A percentile compares a stretch with the other conserved stretches of the same genome.
Evolutionary conservation across 1,284 basidiomycete genomes (phyloP).

Genomic region (Paramarasmius palmivorus): DNA sequence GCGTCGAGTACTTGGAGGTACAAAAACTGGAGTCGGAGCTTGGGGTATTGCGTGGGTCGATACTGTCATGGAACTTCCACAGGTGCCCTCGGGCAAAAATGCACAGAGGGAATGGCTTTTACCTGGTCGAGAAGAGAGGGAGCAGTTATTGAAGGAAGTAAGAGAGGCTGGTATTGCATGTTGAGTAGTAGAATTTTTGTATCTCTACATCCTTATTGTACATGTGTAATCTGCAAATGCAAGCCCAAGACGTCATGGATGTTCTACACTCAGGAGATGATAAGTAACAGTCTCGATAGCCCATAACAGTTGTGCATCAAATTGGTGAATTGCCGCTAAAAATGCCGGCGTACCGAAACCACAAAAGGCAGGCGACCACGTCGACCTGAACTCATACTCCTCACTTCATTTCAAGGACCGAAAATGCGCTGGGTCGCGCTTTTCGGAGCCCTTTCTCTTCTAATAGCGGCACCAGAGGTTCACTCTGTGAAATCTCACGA

Average conservation of each 20-base stretch:
- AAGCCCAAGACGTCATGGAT: too few species aligned
- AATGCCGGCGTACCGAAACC: too few species aligned
- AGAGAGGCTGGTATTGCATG: constrained; percentile 1
- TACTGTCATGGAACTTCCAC: constrained; percentile 62
- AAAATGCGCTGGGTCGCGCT: constrained; percentile 15
- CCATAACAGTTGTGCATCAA: too few species aligned
- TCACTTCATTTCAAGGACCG: background rate
- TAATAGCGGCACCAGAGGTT: constrained; percentile 13
- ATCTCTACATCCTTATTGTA: too few species aligned
- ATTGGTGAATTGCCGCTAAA: too few species aligned
- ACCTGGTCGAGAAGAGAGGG: background rate
- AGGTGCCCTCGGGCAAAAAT: constrained; percentile 18
- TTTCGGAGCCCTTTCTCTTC: constrained; percentile 5
- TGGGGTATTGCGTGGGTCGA: constrained; percentile 82
- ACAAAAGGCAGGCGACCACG: too few species aligned
- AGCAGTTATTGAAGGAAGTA: background rate
- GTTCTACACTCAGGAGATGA: too few species aligned
- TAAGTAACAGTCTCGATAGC: too few species aligned
- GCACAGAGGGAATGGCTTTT: background rate
- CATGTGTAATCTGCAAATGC: too few species aligned
- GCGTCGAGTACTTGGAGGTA: constrained; percentile 59
- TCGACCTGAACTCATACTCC: too few species aligned
- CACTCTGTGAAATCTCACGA: constrained; percentile 74
- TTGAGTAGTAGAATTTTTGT: too few species aligned
- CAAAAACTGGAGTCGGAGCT: constrained; percentile 71